Conservation (phyloP, 345 rosid genomes). For the Eucalyptus sideroxylon region DNA sequence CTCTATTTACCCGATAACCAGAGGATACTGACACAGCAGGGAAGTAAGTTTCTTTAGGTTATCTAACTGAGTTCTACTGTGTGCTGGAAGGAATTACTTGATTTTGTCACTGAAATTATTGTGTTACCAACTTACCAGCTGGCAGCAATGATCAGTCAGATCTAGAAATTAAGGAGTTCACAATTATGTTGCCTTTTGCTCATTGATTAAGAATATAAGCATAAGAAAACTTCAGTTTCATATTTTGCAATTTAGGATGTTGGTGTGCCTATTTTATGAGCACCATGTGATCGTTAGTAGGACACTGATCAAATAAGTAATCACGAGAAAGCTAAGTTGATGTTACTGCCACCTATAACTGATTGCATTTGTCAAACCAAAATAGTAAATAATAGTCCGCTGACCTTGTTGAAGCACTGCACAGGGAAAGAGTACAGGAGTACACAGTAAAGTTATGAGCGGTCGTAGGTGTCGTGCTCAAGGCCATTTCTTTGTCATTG, state of each 20-base stretch:
- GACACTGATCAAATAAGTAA: background rate
- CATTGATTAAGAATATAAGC: background rate
- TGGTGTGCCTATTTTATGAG: background rate
- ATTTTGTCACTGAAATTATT: background rate
- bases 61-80: background rate
- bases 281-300: background rate
- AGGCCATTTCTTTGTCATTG: slow-evolving; percentile 11
- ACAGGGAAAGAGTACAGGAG: slow-evolving; percentile 5
- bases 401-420: background rate
- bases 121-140: background rate
- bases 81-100: background rate
- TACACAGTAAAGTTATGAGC: background rate
- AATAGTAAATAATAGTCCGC: background rate
- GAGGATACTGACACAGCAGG: background rate
- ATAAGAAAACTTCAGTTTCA: background rate
- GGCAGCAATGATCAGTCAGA: background rate
- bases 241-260: too few species aligned
- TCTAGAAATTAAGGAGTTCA: background rate
- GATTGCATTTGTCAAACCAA: background rate
- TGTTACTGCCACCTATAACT: background rate
- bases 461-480: background rate
- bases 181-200: background rate
- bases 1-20: fast-evolving
- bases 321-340: background rate
- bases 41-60: background rate